Evolutionary conservation across 208 protist species (phyloP).

Genomic region (Acanthamoeba culbertsoni): DNA sequence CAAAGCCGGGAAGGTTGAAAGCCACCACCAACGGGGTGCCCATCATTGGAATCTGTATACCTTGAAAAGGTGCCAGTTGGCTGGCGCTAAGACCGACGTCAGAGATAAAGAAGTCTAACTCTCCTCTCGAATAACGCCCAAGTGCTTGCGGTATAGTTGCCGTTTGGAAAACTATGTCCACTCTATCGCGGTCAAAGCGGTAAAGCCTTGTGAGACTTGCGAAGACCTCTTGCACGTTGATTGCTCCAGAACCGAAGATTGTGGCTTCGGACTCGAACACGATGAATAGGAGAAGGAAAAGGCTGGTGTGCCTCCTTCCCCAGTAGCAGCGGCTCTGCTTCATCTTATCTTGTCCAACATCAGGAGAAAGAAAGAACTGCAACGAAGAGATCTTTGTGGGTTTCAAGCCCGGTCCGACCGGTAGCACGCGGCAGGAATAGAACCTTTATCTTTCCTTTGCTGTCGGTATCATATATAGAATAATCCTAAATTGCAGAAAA

Average conservation of each 20-base stretch:
- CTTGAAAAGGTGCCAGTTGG: background rate
- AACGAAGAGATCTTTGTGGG: too few relatives aligned
- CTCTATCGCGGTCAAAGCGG: background rate
- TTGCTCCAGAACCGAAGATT: slow-evolving; percentile 11
- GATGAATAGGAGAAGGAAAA: background rate
- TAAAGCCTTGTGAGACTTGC: background rate
- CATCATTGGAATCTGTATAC: slow-evolving; percentile 6
- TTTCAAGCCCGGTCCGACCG: too few relatives aligned
- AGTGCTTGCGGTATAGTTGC: background rate
- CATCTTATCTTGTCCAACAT: too few relatives aligned
- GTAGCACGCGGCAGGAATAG: too few relatives aligned
- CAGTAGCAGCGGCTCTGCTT: background rate
- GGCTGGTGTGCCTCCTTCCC: background rate
- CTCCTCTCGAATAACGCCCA: background rate
- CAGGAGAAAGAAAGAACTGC: too few relatives aligned
- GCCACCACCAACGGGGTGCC: background rate
- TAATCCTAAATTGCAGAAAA: too few relatives aligned
- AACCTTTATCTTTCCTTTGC: too few relatives aligned
- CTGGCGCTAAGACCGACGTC: background rate
- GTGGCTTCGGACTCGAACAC: background rate
- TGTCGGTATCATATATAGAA: too few relatives aligned
- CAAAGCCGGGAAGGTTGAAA: slow-evolving; percentile 16
- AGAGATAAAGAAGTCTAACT: slow-evolving; percentile 22
- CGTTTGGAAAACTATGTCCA: background rate
- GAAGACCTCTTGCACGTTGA: background rate